Conservation (phyloP, 805 yeast genomes). For the Zygoascus tannicola region DNA sequence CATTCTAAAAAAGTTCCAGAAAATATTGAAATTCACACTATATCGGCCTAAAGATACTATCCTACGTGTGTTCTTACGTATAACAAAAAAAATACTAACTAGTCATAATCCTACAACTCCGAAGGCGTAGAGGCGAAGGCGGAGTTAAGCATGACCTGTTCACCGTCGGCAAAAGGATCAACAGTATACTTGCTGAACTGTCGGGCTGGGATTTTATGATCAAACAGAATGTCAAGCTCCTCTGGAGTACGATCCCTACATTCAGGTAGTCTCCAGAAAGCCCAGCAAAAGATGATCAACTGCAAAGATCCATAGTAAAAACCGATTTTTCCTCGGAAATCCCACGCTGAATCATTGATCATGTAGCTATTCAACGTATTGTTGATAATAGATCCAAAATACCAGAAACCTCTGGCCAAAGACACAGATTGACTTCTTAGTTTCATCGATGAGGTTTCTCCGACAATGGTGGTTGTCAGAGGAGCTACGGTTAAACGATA, state of each 20-base stretch:
- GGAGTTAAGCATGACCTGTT: too few relatives aligned
- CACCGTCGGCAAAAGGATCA: slow-evolving; percentile 5
- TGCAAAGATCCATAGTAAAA: slow-evolving; percentile 23
- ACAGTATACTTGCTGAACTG: slow-evolving; percentile 13
- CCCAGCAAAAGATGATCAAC: slow-evolving; percentile 34
- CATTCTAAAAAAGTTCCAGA: too few relatives aligned
- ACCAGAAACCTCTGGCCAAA: slow-evolving; percentile 29
- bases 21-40: too few relatives aligned
- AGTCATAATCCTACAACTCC: too few relatives aligned
- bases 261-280: slow-evolving; percentile 47
- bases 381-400: slow-evolving; percentile 16
- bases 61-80: too few relatives aligned
- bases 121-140: too few relatives aligned
- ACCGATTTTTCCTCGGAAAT: slow-evolving; percentile 40
- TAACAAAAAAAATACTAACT: too few relatives aligned
- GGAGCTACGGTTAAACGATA: slow-evolving; percentile 39
- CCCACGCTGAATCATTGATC: slow-evolving; percentile 38
- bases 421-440: slow-evolving; percentile 36
- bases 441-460: slow-evolving; percentile 36
- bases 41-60: too few relatives aligned
- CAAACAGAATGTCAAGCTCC: slow-evolving; percentile 48
- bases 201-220: slow-evolving; percentile 21
- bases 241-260: slow-evolving; percentile 48
- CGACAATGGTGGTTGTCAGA: slow-evolving; percentile 31
- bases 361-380: slow-evolving; percentile 32